phyloP scores from a whole-genome alignment of 169 alveolate genomes.

The Amoebophrya sp. region DNA sequence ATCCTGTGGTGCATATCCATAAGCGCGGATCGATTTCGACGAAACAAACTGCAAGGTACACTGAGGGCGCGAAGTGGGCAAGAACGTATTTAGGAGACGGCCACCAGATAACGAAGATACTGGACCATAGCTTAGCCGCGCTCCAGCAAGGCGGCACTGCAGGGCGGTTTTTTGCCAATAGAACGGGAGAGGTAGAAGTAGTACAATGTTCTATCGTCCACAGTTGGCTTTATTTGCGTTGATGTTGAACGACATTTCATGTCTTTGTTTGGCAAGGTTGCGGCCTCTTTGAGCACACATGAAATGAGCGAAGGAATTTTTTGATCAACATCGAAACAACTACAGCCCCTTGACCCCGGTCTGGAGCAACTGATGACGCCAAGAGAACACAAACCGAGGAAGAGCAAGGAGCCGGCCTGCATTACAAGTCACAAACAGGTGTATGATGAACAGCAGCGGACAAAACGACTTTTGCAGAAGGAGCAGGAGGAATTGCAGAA shows the following conservation, averaged over 20 bases:
- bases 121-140: background rate
- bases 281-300: too few relatives aligned
- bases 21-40: too few relatives aligned
- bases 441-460: background rate
- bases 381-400: background rate
- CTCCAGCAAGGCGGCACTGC: background rate
- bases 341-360: background rate
- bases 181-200: background rate
- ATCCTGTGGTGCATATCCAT: too few relatives aligned
- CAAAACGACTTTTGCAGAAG: background rate
- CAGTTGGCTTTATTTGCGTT: too few relatives aligned
- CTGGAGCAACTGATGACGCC: slow-evolving; percentile 22
- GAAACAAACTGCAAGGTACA: too few relatives aligned
- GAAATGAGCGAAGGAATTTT: too few relatives aligned
- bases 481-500: too few relatives aligned
- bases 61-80: slow-evolving; percentile 4
- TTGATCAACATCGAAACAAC: background rate
- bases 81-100: background rate
- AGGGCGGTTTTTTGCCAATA: background rate
- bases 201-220: too few relatives aligned
- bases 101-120: background rate
- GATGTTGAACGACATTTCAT: too few relatives aligned
- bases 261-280: too few relatives aligned
- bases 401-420: background rate
- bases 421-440: background rate